Evolutionary conservation across 108 stramenopile genomes (phyloP).

Genomic region (Stephanodiscus minutulus): DNA sequence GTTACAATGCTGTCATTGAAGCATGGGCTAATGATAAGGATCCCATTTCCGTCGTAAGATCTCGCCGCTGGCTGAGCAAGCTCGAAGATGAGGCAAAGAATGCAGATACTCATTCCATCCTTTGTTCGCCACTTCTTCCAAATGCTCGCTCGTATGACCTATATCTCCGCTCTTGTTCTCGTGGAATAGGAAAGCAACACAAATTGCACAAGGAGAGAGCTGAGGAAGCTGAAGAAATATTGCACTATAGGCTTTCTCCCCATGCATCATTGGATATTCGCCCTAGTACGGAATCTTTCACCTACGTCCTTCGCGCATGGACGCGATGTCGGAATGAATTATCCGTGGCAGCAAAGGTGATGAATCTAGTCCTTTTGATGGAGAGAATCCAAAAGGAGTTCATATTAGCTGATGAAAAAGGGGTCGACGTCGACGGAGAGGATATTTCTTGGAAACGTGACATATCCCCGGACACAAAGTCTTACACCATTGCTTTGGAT

Average conservation of each 20-base stretch:
- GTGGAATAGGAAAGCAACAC: slow-evolving; percentile 57
- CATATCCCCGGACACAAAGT: slow-evolving; percentile 63
- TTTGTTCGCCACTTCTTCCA: slow-evolving; percentile 29
- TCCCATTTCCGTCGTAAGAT: slow-evolving; percentile 51
- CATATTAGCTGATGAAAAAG: slow-evolving; percentile 20
- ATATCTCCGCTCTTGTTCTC: slow-evolving; percentile 68
- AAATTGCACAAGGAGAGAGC: slow-evolving; percentile 31
- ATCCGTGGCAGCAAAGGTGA: slow-evolving; percentile 44
- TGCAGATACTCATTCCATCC: slow-evolving; percentile 1
- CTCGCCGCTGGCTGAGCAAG: slow-evolving; percentile 78
- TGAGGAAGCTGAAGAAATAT: slow-evolving; percentile 55
- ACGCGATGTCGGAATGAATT: slow-evolving; percentile 59
- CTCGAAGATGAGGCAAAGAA: slow-evolving; percentile 26
- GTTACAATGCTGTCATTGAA: slow-evolving; percentile 75
- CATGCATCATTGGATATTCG: slow-evolving; percentile 41
- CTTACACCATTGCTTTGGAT: slow-evolving; percentile 79
- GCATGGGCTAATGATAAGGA: slow-evolving; percentile 74
- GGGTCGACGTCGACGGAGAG: slow-evolving; percentile 48
- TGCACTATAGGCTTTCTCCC: slow-evolving; percentile 39
- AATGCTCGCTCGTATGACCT: slow-evolving; percentile 71
- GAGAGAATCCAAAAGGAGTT: slow-evolving; percentile 58
- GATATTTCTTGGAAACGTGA: slow-evolving; percentile 38
- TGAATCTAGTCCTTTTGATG: slow-evolving; percentile 61
- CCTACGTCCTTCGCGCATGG: slow-evolving; percentile 79
- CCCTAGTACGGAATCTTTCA: slow-evolving; percentile 76